Base-by-base conservation (phyloP, 2,329 filamentous ascomycete genomes). In the Calonectria pauciramosa region DNA sequence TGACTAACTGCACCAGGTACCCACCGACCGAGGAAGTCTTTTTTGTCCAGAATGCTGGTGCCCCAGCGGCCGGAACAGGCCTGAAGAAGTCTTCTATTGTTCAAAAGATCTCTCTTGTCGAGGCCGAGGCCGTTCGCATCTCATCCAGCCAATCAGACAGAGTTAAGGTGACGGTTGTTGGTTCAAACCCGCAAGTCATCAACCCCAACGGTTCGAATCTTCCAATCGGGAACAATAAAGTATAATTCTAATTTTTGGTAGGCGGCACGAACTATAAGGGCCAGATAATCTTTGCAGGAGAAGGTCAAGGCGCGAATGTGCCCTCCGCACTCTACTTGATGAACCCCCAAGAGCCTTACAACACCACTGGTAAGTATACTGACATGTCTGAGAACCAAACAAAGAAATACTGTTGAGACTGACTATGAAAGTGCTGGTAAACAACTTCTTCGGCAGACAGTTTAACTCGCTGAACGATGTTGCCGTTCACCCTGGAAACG, bases 391-490 rank as follows among this genome's bases (percentile, higher is more conserved):
- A 6, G 9, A 30, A 7, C 10, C 13, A 32, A 20, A 23, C 9
- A 47, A 4, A 14, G 26, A 8, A 66, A 72, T 69, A 18, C 11
- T 23, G 18, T 13, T 8, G 10, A 7, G 4, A 74, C 2, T 49
- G 30, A 64, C 16, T 4, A 1, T 11, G 9, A 34, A 11, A 86
- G 87, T 88, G 0, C 83, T 93, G 11, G 71, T 93, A 18, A 91
- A 91, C 76, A 91, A 90, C 81, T 93, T 86, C 80, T 90, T 90
- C 65, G 91, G 91, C n/a, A 88, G 90, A 3, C 86, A 89, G 54
- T 93, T 93, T 82, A 91, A 88, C 80, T 92, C 90, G 0, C 82
- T 92, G 14, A 93, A 93, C 76, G 91, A 93, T 73, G 86, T 90
- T 0, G 86, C 87, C 1, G 80, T 91, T 70, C 88, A 92, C 75